A percentile compares a stretch with the other conserved stretches of the same genome.
These are phyloP conservation scores for Trichophaea hybrida DNA, from an alignment of 2,329 filamentous ascomycete species.

Conservation along the genomic window DNA sequence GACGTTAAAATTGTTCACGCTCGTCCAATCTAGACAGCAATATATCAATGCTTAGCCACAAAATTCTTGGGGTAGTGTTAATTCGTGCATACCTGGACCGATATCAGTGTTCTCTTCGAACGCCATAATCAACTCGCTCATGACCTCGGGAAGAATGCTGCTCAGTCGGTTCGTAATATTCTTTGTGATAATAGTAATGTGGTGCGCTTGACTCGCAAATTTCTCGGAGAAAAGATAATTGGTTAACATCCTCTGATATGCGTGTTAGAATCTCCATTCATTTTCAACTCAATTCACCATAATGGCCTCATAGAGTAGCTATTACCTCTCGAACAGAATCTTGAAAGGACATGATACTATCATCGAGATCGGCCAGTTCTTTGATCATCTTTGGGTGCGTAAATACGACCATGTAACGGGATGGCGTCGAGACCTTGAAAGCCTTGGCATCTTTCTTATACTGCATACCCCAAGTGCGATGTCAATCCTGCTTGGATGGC, in stretches of 20 bases:
- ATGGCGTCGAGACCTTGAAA: constrained; percentile 20
- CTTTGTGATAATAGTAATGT: constrained; percentile 17
- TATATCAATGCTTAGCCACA: neutral
- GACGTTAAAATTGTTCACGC: constrained; percentile 15
- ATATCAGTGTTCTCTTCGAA: constrained; percentile 19
- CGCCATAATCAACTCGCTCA: constrained; percentile 15
- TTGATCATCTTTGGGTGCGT: constrained; percentile 20
- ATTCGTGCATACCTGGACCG: constrained; percentile 6
- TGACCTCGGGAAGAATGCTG: constrained; percentile 17
- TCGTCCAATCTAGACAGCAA: constrained; percentile 11
- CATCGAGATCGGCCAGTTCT: constrained; percentile 16
- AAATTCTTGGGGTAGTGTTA: neutral
- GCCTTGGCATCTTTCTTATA: constrained; percentile 13
- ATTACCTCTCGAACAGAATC: neutral
- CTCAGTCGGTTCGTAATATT: constrained; percentile 21
- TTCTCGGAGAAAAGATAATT: constrained; percentile 13
- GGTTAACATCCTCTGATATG: constrained; percentile 3
- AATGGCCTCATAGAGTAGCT: neutral
- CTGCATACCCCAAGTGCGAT: neutral
- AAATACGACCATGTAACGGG: constrained; percentile 18
- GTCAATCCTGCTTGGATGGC: neutral
- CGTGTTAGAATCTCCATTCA: neutral
- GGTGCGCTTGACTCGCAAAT: constrained; percentile 11
- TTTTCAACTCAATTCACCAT: neutral
- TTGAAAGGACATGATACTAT: constrained; percentile 19